Evolutionary conservation across 768 basidiomycete species (phyloP), one percentile per base, ranked within the genome.

Genomic region (Jaapia argillacea): DNA sequence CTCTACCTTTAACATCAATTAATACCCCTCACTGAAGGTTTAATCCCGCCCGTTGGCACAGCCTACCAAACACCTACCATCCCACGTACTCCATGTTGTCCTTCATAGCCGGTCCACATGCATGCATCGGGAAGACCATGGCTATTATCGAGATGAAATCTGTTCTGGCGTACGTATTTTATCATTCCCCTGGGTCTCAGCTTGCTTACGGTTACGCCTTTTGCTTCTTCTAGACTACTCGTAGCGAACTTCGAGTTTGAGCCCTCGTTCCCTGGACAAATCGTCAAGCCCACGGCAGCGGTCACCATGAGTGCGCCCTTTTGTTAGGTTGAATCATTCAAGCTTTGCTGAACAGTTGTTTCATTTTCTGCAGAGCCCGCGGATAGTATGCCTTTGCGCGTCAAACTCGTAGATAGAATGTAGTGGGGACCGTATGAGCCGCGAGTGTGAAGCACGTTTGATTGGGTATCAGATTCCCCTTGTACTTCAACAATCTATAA

Each of bases 81-180:
- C 43, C 66, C 0, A 52, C 57, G 1, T 64, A 63, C 40, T 67
- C 67, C 3, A 55, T 63, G 13, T 54, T 70, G 16, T 64, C 69
- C 0, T 72, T 72, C 53, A 58, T 71, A 43, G 56, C 67, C 2
- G 70, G 69, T 2, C 70, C 70, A 4, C 70, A 71, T 43, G 65
- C 52, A 1, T 72, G 69, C 45, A 71, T 72, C 36, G 70, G 69
- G 13, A 68, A 65, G 53, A 70, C 69, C 0, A 72, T 71, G 70
- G 58, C 68, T 0, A 59, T 72, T 33, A 58, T 64, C 40, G 70
- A 72, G 50, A 71, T 71, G 70, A 71, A 71, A 51, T 66, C 66
- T 31, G 62, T 70, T 14, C 41, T 53, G 7, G 41, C 49, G 52
- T 50, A 21, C 43, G 52, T 49, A n/a, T 4, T 6, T 58, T 14